Percentiles rank a stretch among this genome's conserved stretches.
Evolutionary conservation across 1,284 basidiomycete species (phyloP).

Genomic region (Melampsora americana): DNA sequence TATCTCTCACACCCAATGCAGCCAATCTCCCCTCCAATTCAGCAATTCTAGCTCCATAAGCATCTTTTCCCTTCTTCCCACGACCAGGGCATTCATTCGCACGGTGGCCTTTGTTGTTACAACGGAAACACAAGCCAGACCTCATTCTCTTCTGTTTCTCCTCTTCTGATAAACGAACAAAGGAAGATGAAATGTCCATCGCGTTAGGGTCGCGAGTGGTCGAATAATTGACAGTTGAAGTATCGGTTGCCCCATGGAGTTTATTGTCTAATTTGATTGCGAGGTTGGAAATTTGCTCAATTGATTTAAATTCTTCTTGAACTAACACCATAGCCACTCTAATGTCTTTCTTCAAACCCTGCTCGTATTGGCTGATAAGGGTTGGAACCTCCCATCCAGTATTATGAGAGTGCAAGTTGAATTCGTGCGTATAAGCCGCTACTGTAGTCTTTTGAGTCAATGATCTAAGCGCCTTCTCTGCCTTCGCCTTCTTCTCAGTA

Average conservation of each 20-base stretch:
- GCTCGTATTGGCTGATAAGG: conserved; percentile 3
- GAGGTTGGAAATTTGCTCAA: no score
- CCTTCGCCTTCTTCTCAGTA: no score
- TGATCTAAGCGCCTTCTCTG: not conserved
- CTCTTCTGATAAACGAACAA: not conserved
- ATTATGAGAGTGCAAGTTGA: conserved; percentile 4
- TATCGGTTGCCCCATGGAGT: not conserved
- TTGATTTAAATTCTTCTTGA: no score
- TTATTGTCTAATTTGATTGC: conserved; percentile 3
- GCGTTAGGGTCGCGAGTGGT: not conserved
- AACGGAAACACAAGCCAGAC: not conserved
- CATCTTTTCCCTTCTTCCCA: not conserved
- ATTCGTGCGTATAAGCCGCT: conserved; percentile 13
- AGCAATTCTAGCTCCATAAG: not conserved
- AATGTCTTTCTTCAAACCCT: no score
- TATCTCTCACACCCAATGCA: not conserved
- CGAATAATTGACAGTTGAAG: not conserved
- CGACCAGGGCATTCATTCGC: not conserved
- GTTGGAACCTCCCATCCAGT: conserved; percentile 9
- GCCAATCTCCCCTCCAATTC: conserved; percentile 1
- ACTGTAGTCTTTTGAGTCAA: no score
- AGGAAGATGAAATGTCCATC: not conserved
- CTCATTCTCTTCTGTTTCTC: not conserved
- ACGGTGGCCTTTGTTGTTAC: not conserved
- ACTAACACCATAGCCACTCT: no score